Evolutionary conservation across 441 rosid genomes (phyloP), one percentile per base, ranked within the genome.

Genomic region (Erodium chrysanthum): DNA sequence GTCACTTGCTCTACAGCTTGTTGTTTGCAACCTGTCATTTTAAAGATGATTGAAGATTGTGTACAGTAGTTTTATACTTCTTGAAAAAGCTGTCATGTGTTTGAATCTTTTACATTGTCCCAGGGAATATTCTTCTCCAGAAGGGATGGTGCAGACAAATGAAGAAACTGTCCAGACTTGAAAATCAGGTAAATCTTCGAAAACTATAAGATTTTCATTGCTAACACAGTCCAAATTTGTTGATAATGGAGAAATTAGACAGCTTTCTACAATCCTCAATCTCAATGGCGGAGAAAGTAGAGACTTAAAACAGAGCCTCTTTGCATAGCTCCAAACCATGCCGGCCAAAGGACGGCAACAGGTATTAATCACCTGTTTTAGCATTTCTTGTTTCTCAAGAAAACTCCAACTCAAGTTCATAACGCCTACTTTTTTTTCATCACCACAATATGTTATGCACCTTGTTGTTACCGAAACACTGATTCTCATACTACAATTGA

Each of bases 251-350:
- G 85, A 69, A 20, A 31, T 9, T 48, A 66, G 35, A 54, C 11
- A 52, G 64, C 8, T 18, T 35, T 31, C 48, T 40, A 40, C 48
- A 40, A 40, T 40, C 48, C 14, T 12, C 12, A 40, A 1, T 40
- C 12, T 40, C 2, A 10, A 40, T 7, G 14, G 14, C 14, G 46
- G 46, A 40, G 46, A 40, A 40, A 40, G 48, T 9, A 4, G 44
- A 37, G 44, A 7, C 1, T 0, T 5, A 37, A 37, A 37, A 7
- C 1, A 37, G 48, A 40, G 48, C 14, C 48, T 40, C 58, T 68
- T 68, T 12, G 54, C 78, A 44, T 68, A 77, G 67, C 14, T 72
- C 81, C 88, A 74, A 80, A 48, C 14, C 12, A 25, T 68, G 82
- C 80, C 73, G 81, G 73, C 82, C 33, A n/a, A 73, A 66, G 65